Evolutionary conservation across 306 rosid species (phyloP).

Genomic region (Hylodesmum podocarpum): DNA sequence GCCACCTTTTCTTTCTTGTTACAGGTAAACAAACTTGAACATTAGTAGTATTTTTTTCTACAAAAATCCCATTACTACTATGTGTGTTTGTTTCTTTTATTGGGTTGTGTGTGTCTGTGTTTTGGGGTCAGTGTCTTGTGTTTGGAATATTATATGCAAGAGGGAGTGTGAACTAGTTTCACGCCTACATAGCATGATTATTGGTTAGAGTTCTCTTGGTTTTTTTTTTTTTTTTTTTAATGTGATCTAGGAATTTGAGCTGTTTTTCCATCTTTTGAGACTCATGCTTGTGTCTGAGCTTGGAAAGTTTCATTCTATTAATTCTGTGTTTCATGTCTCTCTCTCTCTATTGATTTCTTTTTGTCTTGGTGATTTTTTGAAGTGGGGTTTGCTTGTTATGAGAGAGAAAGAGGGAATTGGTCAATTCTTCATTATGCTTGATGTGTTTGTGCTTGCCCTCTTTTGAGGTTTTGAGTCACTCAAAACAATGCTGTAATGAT

Average conservation of each 20-base stretch:
- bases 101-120: constrained; percentile 44
- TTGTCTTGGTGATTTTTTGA: constrained; percentile 4
- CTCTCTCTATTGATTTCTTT: not conserved
- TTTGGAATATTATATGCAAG: constrained; percentile 43
- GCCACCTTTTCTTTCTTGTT: constrained; percentile 34
- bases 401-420: constrained; percentile 33
- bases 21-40: constrained; percentile 34
- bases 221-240: constrained; percentile 46
- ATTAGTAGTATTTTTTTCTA: constrained; percentile 30
- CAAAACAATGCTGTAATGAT: constrained; percentile 56
- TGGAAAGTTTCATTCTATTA: constrained; percentile 43
- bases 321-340: constrained; percentile 37
- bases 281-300: constrained; percentile 65
- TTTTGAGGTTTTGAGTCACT: constrained; percentile 49
- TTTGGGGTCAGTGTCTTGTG: constrained; percentile 42
- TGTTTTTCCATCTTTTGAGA: constrained; percentile 73
- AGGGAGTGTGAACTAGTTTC: constrained; percentile 53
- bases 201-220: constrained; percentile 34
- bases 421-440: constrained; percentile 30
- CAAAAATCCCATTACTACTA: constrained; percentile 11
- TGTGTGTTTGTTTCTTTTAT: constrained; percentile 12
- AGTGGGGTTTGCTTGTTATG: constrained; percentile 30
- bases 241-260: constrained; percentile 60
- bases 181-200: constrained; percentile 63
- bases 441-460: constrained; percentile 38